phyloP scores from a whole-genome alignment of 306 rosid genomes.

The Rosa multiflora region DNA sequence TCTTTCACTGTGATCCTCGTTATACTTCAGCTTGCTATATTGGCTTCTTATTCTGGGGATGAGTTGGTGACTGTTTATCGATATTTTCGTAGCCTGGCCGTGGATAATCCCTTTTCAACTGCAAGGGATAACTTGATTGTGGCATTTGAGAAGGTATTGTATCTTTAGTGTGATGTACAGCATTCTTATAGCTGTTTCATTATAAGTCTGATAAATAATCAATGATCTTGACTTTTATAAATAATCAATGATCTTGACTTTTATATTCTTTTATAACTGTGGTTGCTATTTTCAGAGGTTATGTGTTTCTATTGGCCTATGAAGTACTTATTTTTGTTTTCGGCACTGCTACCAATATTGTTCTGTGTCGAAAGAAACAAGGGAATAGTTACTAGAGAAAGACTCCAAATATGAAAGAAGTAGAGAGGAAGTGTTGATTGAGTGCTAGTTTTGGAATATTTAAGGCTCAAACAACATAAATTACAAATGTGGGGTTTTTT shows the following conservation, averaged over 20 bases:
- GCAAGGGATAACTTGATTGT: conserved; percentile 93
- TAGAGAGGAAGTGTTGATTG: neutral
- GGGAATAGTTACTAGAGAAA: neutral
- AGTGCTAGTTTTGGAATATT: neutral
- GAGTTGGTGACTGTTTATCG: conserved; percentile 78
- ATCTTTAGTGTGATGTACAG: neutral
- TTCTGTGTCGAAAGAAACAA: neutral
- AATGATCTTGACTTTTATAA: neutral
- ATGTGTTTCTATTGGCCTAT: neutral
- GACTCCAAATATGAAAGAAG: neutral
- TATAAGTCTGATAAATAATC: neutral
- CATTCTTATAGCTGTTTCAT: neutral
- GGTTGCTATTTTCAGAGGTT: neutral
- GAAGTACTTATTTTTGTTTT: neutral
- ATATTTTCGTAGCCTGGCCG: conserved; percentile 91
- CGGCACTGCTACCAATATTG: neutral
- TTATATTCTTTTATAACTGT: neutral
- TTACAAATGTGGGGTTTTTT: neutral
- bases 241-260: neutral
- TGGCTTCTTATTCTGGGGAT: conserved; percentile 92
- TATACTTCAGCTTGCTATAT: conserved; percentile 73
- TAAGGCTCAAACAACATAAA: neutral
- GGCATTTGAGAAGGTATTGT: conserved; percentile 91
- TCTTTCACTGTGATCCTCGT: conserved; percentile 17
- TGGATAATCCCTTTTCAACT: conserved; percentile 87